phyloP scores from a whole-genome alignment of 192 early-diverging fungal genomes.

The Radiomyces spectabilis region DNA sequence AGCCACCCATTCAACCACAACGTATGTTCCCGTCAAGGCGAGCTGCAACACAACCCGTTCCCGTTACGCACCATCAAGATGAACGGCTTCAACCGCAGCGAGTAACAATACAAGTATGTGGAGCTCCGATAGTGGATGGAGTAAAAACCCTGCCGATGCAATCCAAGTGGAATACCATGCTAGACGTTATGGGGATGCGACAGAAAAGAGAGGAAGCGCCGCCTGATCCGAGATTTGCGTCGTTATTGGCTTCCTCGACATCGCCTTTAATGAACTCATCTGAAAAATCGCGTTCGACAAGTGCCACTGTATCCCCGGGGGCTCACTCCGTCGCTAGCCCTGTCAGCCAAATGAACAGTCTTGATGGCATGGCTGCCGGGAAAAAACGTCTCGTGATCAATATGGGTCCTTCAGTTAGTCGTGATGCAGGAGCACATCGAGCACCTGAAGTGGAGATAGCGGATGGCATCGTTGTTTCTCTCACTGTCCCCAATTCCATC shows the following conservation, averaged over 20 bases:
- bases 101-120: conserved; percentile 45
- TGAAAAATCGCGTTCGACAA: conserved; percentile 6
- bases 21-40: conserved; percentile 19
- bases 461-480: conserved; percentile 50
- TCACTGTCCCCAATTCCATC: conserved; percentile 31
- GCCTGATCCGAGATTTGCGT: background rate
- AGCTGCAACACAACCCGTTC: background rate
- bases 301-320: conserved; percentile 15
- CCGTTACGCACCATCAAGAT: conserved; percentile 6
- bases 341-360: background rate
- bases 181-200: conserved; percentile 43
- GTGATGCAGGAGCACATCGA: background rate
- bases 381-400: conserved; percentile 8
- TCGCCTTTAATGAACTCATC: background rate
- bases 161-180: conserved; percentile 51
- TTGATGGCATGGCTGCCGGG: conserved; percentile 4
- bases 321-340: conserved; percentile 20
- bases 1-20: conserved; percentile 11
- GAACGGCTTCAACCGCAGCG: conserved; percentile 28
- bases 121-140: conserved; percentile 41
- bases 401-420: background rate
- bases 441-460: conserved; percentile 40
- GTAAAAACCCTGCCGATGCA: conserved; percentile 35
- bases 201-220: conserved; percentile 14
- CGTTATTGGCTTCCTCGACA: background rate